These are phyloP conservation scores for Apiosordaria backusii DNA, from an alignment of 495 filamentous ascomycete genomes.

Conservation along the genomic window DNA sequence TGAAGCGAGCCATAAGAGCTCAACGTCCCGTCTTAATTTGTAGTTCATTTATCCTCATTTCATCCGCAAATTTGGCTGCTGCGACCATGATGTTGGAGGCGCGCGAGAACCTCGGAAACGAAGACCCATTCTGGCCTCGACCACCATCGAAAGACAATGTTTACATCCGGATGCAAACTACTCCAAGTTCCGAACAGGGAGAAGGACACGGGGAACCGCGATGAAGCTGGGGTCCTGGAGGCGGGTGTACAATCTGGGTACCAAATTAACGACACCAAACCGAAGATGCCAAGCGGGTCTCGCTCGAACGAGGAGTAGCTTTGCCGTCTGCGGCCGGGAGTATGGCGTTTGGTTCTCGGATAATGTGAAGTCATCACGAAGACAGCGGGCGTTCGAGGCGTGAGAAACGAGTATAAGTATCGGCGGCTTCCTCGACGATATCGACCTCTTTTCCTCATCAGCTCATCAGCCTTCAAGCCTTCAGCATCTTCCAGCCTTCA, in stretches of 20 bases:
- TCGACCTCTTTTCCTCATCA: slow-evolving; percentile 29
- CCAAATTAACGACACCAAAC: slow-evolving; percentile 33
- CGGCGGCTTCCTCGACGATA: slow-evolving; percentile 26
- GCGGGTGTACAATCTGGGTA: slow-evolving; percentile 22
- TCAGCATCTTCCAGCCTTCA: not conserved
- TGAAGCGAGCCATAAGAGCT: slow-evolving; percentile 30
- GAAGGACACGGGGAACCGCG: slow-evolving; percentile 11
- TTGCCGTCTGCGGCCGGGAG: slow-evolving; percentile 28
- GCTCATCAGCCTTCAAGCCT: slow-evolving; percentile 26
- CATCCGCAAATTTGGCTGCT: slow-evolving; percentile 46
- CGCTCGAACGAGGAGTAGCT: slow-evolving; percentile 9
- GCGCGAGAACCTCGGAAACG: slow-evolving; percentile 15
- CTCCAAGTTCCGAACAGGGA: slow-evolving; percentile 14
- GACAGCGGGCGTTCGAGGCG: not conserved
- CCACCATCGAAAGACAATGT: slow-evolving; percentile 14
- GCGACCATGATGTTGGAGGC: slow-evolving; percentile 27
- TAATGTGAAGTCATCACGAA: slow-evolving; percentile 14
- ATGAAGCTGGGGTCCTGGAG: slow-evolving; percentile 6
- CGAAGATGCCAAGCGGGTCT: slow-evolving; percentile 22
- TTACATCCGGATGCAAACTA: slow-evolving; percentile 18
- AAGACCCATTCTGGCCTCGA: slow-evolving; percentile 15
- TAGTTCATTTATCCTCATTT: slow-evolving; percentile 50
- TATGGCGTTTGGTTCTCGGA: slow-evolving; percentile 12
- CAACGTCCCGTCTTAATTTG: slow-evolving; percentile 41
- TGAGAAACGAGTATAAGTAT: slow-evolving; percentile 34